Evolutionary conservation across 164 flowering plant genomes (phyloP).

Genomic region (Pachysandra terminalis): DNA sequence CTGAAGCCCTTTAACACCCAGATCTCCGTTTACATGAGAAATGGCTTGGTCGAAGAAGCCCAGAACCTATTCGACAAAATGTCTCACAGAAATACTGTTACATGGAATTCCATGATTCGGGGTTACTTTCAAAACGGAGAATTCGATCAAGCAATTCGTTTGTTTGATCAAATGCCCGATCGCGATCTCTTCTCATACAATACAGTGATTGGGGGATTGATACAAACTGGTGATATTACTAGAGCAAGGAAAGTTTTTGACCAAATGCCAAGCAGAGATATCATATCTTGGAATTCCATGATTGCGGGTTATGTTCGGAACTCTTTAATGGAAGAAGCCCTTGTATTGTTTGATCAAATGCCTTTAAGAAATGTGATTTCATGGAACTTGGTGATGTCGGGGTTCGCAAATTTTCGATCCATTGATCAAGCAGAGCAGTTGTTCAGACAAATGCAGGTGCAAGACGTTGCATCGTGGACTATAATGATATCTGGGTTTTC

Average conservation of each 20-base stretch:
- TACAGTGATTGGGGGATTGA: constrained; percentile 52
- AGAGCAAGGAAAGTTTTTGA: constrained; percentile 41
- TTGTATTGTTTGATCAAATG: constrained; percentile 43
- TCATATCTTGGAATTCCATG: constrained; percentile 68
- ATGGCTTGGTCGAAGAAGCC: constrained; percentile 42
- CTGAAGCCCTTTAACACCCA: constrained; percentile 40
- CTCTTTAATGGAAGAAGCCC: constrained; percentile 40
- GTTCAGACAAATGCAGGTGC: constrained; percentile 38
- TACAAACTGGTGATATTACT: constrained; percentile 35
- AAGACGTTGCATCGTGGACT: constrained; percentile 59
- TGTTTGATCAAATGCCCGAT: constrained; percentile 46
- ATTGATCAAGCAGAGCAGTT: constrained; percentile 36
- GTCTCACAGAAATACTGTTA: constrained; percentile 43
- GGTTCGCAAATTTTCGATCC: constrained; percentile 28
- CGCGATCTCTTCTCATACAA: constrained; percentile 59
- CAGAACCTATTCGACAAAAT: constrained; percentile 51
- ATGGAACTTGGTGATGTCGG: constrained; percentile 60
- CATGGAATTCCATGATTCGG: constrained; percentile 63
- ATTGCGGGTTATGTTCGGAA: constrained; percentile 49
- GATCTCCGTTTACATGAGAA: constrained; percentile 43
- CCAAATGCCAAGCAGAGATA: constrained; percentile 43
- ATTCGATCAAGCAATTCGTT: constrained; percentile 25
- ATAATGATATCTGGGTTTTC: constrained; percentile 47
- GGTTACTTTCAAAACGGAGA: constrained; percentile 51
- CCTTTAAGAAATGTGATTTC: constrained; percentile 46